phyloP scores from a whole-genome alignment of 768 basidiomycete species.

The Roridomyces roridus region DNA sequence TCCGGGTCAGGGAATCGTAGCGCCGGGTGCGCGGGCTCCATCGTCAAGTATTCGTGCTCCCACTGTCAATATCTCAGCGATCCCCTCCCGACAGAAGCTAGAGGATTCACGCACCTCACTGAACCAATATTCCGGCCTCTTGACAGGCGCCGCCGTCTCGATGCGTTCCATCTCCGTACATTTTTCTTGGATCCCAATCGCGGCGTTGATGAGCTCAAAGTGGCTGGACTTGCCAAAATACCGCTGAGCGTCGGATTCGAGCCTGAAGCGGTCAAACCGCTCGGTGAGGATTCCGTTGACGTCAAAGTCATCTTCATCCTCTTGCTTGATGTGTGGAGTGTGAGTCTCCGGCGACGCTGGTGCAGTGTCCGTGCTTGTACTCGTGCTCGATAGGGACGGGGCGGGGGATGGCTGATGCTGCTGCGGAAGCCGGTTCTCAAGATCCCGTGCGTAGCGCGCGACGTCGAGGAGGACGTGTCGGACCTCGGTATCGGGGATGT shows the following conservation, averaged over 20 bases:
- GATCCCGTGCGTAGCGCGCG: constrained; percentile 18
- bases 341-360: no score
- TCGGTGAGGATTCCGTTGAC: constrained; percentile 20
- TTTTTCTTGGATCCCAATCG: constrained; percentile 47
- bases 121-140: constrained; percentile 27
- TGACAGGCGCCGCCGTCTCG: constrained; percentile 3
- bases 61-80: no score
- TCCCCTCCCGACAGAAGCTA: no score
- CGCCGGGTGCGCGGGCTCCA: constrained; percentile 10
- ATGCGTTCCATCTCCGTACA: constrained; percentile 19
- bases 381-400: not conserved
- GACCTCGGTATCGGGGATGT: constrained; percentile 18
- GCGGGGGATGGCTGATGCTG: no score
- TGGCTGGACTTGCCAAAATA: constrained; percentile 41
- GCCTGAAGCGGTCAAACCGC: constrained; percentile 21
- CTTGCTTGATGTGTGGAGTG: no score
- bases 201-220: constrained; percentile 36
- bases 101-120: no score
- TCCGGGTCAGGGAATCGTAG: constrained; percentile 43
- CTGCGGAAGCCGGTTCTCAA: constrained; percentile 9
- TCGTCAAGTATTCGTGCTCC: constrained; percentile 17
- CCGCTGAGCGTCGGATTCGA: constrained; percentile 20
- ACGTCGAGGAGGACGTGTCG: constrained; percentile 19
- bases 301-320: not conserved
- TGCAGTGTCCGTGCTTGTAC: not conserved